Evolutionary conservation across 495 filamentous ascomycete species (phyloP).

Genomic region (Bacidia rubella): DNA sequence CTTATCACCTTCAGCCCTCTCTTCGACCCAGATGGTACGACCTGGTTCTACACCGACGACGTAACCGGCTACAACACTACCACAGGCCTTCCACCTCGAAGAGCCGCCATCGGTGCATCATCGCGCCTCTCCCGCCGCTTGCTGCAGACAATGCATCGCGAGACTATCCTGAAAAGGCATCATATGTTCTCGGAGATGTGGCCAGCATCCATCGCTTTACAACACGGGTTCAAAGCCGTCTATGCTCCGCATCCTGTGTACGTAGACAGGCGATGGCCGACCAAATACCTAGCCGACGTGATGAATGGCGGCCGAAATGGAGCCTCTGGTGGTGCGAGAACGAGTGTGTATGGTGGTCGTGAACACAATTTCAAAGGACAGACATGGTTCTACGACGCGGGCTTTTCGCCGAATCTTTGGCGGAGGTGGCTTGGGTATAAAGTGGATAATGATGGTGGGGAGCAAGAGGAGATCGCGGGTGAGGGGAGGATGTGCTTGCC

Average conservation of each 20-base stretch:
- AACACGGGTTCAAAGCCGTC: constrained; percentile 92
- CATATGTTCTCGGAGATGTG: constrained; percentile 96
- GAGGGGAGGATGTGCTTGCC: constrained; percentile 89
- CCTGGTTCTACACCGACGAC: constrained; percentile 76
- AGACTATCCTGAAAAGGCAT: constrained; percentile 67
- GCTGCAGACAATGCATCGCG: constrained; percentile 76
- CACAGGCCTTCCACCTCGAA: constrained; percentile 55
- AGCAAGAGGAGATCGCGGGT: constrained; percentile 61
- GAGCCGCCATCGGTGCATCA: constrained; percentile 78
- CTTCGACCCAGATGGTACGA: constrained; percentile 79
- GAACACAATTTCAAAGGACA: constrained; percentile 84
- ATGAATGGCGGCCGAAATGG: constrained; percentile 81
- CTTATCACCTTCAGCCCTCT: constrained; percentile 88
- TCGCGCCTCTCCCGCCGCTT: constrained; percentile 71
- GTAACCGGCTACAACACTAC: constrained; percentile 77
- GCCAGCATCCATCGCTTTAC: constrained; percentile 71
- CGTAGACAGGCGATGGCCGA: constrained; percentile 83
- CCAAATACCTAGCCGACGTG: constrained; percentile 59
- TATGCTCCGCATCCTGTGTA: constrained; percentile 85
- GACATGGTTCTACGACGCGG: constrained; percentile 91
- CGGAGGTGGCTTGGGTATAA: constrained; percentile 74
- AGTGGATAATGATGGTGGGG: constrained; percentile 75
- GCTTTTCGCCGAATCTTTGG: constrained; percentile 72
- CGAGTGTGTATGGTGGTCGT: constrained; percentile 65
- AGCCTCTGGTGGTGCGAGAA: constrained; percentile 56